Evolutionary conservation across 495 filamentous ascomycete species (phyloP), one percentile per base, ranked within the genome.

Genomic region (Penicillium silybi): DNA sequence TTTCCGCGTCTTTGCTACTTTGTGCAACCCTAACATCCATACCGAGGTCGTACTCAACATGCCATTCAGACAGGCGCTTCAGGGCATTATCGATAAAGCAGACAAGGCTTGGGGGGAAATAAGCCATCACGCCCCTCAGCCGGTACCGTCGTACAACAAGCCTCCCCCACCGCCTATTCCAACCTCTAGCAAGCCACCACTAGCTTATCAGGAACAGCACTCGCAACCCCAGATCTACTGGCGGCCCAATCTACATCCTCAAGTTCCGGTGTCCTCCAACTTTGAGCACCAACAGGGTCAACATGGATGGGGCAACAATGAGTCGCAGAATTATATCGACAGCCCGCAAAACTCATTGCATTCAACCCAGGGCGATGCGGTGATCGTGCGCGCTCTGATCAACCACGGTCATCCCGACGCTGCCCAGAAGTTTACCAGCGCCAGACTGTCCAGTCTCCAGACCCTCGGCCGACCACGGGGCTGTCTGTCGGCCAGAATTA

Each of bases 221-320:
- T 56, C 42, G 44, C 55, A 59, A 54, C 62, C 62, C 44, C 62
- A 64, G 50, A 54, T 62, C 50, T 65, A 62, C 56, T 65, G 62
- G 62, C 50, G 8, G 41, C 62, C 62, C 41, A 65, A 65, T 51
- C 18, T 62, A 44, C 47, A 62, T 39, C 55, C 62, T n/a, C 44
- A 65, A 52, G 50, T 26, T 44, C 59, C 62, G 3, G 62, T 65
- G 13, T 59, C 59, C 22, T 4, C 56, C 44, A 62, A 65, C 25
- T 62, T 62, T 19, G 9, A 55, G 13, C 62, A 62, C 25, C 53
- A 62, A 48, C 59, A 62, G 15, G 62, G 62, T 34, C 62, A 62
- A 44, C 52, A 65, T 54, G 62, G 62, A 34, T 65, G 62, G 62
- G 62, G 62, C 44, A 65, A 65, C 51, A 52, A 65, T 25, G 62